A percentile compares a stretch with the other conserved stretches of the same genome.
phyloP scores from a whole-genome alignment of 805 yeast species.

The Wickerhamomyces hampshirensis region DNA sequence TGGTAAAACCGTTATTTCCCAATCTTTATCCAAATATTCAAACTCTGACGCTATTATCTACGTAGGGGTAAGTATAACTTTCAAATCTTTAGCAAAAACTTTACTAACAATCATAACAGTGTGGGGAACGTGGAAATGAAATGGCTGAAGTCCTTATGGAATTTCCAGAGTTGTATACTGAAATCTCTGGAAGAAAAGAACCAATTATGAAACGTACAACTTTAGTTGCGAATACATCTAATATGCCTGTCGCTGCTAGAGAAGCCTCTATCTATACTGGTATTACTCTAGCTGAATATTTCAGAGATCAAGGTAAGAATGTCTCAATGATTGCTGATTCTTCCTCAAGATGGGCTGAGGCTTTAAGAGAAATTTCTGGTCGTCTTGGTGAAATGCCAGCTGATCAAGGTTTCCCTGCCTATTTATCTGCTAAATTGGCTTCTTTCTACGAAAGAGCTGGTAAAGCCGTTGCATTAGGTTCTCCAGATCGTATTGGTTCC shows the following conservation, averaged over 20 bases:
- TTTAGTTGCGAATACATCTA: slow-evolving; percentile 96
- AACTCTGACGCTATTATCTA: slow-evolving; percentile 96
- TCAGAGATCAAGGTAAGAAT: slow-evolving; percentile 99
- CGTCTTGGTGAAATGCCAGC: slow-evolving; percentile 99
- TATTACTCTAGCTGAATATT: slow-evolving; percentile 96
- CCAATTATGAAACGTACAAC: slow-evolving; percentile 99
- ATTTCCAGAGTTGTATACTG: slow-evolving; percentile 96
- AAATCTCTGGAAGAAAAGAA: slow-evolving; percentile 87
- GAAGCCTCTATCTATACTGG: slow-evolving; percentile 99
- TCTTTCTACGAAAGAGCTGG: slow-evolving; percentile 99
- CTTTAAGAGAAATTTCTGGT: slow-evolving; percentile 98
- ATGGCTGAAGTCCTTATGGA: slow-evolving; percentile 99
- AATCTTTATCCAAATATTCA: slow-evolving; percentile 93
- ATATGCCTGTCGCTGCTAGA: slow-evolving; percentile 99
- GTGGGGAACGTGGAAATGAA: slow-evolving; percentile 97
- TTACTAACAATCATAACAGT: too few relatives aligned
- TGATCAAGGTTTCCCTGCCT: slow-evolving; percentile 99
- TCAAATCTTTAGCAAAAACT: too few relatives aligned
- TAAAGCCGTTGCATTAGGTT: slow-evolving; percentile 89
- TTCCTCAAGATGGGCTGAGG: slow-evolving; percentile 99
- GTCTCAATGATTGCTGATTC: slow-evolving; percentile 99
- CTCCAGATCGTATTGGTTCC: slow-evolving; percentile 94
- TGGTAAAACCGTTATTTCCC: slow-evolving; percentile 98
- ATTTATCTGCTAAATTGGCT: slow-evolving; percentile 96
- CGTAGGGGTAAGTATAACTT: too few relatives aligned